Conservation (phyloP, 768 basidiomycete species). For the Mycena rebaudengoi region DNA sequence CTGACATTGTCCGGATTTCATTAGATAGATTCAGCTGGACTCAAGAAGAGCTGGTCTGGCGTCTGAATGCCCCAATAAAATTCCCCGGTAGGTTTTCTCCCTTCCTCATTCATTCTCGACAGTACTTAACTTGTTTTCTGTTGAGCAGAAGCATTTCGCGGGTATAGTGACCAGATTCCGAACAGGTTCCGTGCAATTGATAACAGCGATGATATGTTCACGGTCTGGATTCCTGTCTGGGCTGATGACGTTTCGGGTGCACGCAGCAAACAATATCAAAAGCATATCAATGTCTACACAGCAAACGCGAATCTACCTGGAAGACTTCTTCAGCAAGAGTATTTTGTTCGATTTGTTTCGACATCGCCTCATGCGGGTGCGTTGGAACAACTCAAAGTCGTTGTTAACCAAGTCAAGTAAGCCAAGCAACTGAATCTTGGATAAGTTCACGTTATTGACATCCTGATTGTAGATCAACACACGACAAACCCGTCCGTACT, state of each 20-base stretch:
- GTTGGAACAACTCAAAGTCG: slow-evolving; percentile 25
- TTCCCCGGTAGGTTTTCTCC: too few species aligned
- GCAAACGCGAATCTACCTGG: slow-evolving; percentile 40
- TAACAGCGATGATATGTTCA: slow-evolving; percentile 28
- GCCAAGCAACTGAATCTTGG: too few species aligned
- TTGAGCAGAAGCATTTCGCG: too few species aligned
- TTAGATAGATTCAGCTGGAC: too few species aligned
- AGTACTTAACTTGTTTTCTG: too few species aligned
- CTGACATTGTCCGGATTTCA: too few species aligned
- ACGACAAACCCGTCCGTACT: background rate
- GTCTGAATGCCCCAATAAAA: too few species aligned
- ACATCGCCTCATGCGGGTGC: slow-evolving; percentile 44
- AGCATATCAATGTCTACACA: slow-evolving; percentile 43
- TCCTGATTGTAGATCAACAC: too few species aligned
- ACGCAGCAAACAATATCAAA: slow-evolving; percentile 42
- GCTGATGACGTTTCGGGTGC: slow-evolving; percentile 11
- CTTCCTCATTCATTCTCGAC: too few species aligned
- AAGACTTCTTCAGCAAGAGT: slow-evolving; percentile 41
- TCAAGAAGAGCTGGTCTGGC: too few species aligned
- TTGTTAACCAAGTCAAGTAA: background rate
- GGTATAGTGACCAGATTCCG: background rate
- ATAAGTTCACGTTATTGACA: too few species aligned
- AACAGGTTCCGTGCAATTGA: background rate
- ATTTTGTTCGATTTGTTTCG: slow-evolving; percentile 36
- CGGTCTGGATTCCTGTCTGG: slow-evolving; percentile 30